These are phyloP conservation scores for Solanum medicagineum DNA, from an alignment of 257 asterid species.

Conservation along the genomic window DNA sequence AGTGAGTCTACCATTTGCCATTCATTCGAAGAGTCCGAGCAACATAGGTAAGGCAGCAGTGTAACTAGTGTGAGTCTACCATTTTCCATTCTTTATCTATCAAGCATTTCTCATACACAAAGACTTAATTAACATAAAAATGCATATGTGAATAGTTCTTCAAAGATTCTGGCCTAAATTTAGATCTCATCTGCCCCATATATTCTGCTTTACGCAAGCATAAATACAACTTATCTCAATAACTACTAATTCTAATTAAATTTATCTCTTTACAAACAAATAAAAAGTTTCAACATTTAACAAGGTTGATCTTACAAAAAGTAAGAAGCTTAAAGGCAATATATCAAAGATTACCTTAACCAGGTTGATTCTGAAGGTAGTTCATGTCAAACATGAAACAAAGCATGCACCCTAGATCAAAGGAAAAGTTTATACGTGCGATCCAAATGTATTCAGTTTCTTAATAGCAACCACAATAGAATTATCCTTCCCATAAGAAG, in stretches of 20 bases:
- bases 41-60: neutral
- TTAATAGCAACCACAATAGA: too few relatives aligned
- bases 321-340: neutral
- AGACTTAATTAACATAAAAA: neutral
- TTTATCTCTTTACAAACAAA: too few relatives aligned
- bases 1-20: neutral
- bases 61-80: neutral
- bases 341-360: too few relatives aligned
- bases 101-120: neutral
- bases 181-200: neutral
- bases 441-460: too few relatives aligned
- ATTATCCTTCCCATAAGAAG: too few relatives aligned
- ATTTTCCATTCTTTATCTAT: neutral
- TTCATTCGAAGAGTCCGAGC: neutral
- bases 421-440: too few relatives aligned
- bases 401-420: too few relatives aligned
- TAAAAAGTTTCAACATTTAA: neutral
- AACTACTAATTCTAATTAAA: neutral
- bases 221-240: too few relatives aligned
- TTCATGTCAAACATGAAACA: too few relatives aligned
- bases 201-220: too few relatives aligned
- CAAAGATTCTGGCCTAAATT: neutral
- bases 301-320: neutral
- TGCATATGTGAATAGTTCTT: neutral
- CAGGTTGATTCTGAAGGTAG: too few relatives aligned